A percentile compares a stretch with the other conserved stretches of the same genome.
These are phyloP conservation scores for Aquilaria malaccensis DNA, from an alignment of 345 rosid species.

Conservation along the genomic window DNA sequence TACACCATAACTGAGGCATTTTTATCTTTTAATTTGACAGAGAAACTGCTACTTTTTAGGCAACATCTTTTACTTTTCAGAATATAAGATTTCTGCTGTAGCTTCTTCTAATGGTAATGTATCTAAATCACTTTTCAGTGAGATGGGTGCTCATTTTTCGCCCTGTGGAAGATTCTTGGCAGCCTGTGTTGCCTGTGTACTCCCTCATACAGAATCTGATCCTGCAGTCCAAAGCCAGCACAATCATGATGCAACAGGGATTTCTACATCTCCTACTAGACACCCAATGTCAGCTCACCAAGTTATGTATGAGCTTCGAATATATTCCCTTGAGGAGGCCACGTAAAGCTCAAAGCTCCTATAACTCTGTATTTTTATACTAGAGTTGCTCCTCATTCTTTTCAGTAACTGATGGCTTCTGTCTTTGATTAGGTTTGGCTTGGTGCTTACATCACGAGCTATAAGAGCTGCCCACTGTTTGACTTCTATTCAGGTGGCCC, in stretches of 20 bases:
- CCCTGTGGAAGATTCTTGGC: constrained; percentile 56
- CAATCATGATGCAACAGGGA: constrained; percentile 21
- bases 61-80: too few species aligned
- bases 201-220: constrained; percentile 39
- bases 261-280: constrained; percentile 46
- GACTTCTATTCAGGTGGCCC: constrained; percentile 55
- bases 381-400: too few species aligned
- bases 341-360: constrained; percentile 28
- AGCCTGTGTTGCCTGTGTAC: constrained; percentile 50
- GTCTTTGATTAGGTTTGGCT: constrained; percentile 38
- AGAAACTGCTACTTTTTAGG: too few species aligned
- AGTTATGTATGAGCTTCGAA: constrained; percentile 51
- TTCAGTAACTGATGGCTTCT: too few species aligned
- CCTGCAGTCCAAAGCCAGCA: constrained; percentile 19
- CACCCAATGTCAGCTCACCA: constrained; percentile 44
- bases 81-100: neutral
- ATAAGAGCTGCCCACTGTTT: constrained; percentile 71
- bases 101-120: neutral
- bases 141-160: constrained; percentile 60
- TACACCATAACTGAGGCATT: too few species aligned
- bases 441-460: constrained; percentile 60
- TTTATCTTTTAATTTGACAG: too few species aligned
- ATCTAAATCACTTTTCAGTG: constrained; percentile 32
- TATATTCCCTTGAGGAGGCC: constrained; percentile 55
- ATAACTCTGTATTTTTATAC: too few species aligned